Evolutionary conservation across 1,284 basidiomycete genomes (phyloP), one percentile per base, ranked within the genome.

Genomic region (Porodaedalea pini): DNA sequence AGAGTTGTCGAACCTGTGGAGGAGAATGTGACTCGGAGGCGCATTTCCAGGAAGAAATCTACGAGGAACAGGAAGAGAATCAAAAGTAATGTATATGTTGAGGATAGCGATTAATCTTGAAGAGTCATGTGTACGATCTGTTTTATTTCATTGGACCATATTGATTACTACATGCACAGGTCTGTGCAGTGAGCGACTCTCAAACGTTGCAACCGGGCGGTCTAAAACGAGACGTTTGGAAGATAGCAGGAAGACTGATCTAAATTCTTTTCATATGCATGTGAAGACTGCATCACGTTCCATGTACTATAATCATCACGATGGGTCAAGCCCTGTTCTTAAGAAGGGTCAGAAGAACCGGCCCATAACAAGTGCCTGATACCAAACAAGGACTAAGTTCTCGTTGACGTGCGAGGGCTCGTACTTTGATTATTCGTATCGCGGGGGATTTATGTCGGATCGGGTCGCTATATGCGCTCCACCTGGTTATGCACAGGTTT

Each of bases 41-140:
- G 29, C 15, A 8, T 15, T n/a, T 8, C 8, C 2, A 31, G 25
- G 7, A 4, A 29, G 6, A 47, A n/a, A 47, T 29, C 5, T 32
- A 17, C 25, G n/a, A 41, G 17, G n/a, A 7, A 37, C 8, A 44
- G 11, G 7, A 40, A 36, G 15, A 25, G 34, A n/a, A 13, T 56
- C 31, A 56, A 50, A 56, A 56, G 55, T 47, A 56, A 27, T 15
- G 37, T 56, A 56, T 56, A 31, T 36, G 48, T 56, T 8, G 55
- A 56, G 27, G 55, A 56, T 21, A 56, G 48, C 21, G 55, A 56
- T 27, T 56, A 32, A 40, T 39, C 2, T 15, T 37, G 4, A 27
- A n/a, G n/a, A n/a, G n/a, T n/a, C 25, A 31, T 36, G 11, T 19
- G 17, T 45, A 29, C 13, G 4, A 32, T 17, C n/a, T 15, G 17